Base-by-base conservation (phyloP, 2,329 filamentous ascomycete species). In the Colletotrichum navitas region DNA sequence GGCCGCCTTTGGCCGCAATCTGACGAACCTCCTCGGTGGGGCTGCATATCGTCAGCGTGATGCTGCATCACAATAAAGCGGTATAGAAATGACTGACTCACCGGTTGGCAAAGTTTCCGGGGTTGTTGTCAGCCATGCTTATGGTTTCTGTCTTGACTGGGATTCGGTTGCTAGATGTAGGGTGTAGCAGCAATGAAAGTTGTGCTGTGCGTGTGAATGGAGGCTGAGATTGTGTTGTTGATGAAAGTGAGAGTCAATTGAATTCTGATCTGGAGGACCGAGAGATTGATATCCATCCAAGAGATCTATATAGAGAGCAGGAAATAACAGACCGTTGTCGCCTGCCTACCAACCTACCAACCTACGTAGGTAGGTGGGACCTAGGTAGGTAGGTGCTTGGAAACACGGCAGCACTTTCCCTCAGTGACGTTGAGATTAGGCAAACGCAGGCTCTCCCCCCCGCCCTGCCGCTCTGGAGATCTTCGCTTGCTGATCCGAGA, bases 1-100 rank as follows among this genome's bases (percentile, higher is more conserved):
- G 76, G 18, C 83, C 83, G 21, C 83, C 82, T 75, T 83, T 84
- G 63, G 78, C 78, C 1, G 82, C 82, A 66, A 85, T 84, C 5
- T 81, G 11, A 8, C 32, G 54, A 2, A 56, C 54, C n/a, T 56
- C 32, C 2, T 56, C 54, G n/a, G 54, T 56, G 6, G 54, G 54
- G n/a, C 54, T 56, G 11, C 54, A 11, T 16, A 24, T 39, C 34
- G 32, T 56, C 21, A 39, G 34, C 7, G 6, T 24, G 7, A 12
- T 55, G 5, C 21, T 16, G 12, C 21, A 1, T 2, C 5, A 24
- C 0, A 24, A 7, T 18, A 5, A 1, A n/a, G 5, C 65, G 11
- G 10, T n/a, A 72, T 81, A 78, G 72, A 80, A 81, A 29, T 11
- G 80, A 66, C 68, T 81, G 76, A 21, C 83, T 82, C 62, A 75